Base-by-base conservation (phyloP, 2,329 filamentous ascomycete species). In the Fusarium equiseti region DNA sequence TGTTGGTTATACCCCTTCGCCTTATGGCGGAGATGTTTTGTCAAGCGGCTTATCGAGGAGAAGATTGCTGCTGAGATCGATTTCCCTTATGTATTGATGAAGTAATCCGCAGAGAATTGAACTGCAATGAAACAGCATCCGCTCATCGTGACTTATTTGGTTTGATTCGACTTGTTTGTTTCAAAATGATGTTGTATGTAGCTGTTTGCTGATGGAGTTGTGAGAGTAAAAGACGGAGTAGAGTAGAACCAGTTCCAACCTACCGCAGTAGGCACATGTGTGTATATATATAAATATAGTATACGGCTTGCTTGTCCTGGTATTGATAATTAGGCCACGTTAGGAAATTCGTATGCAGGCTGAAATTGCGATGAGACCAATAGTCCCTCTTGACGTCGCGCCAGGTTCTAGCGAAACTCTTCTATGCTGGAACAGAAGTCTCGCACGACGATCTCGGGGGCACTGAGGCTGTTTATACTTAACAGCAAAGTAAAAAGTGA, bases 1-100 rank as follows among this genome's bases (percentile, higher is more conserved):
- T 55, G 45, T 57, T 43, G 55, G 40, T 43, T 49, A 50, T 60
- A 50, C 58, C 50, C 40, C 43, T 43, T 56, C 59, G 59, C 55
- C 70, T 62, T 52, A 46, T 40, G 55, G 50, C 45, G 54, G 59
- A 55, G 40, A 59, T 72, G 45, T 61, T 70, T 54, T 66, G 69
- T 72, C 69, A 71, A 69, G 69, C 69, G 43, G 57, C 68, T 42
- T 48, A 46, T 35, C 15, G 24, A 49, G 27, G 44, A 38, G 56
- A 48, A 52, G 31, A 50, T 46, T 55, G 56, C 60, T 46, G 60
- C 68, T 71, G 64, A 72, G 65, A 53, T 63, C 49, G 49, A 56
- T 29, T 72, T 71, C 68, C 68, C 64, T 59, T 71, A 66, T 72
- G 68, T 71, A 71, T 66, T 59, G 56, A 71, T 66, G 68, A 71